Base-by-base conservation (phyloP, 2,329 filamentous ascomycete species). In the Alternaria metachromatica region DNA sequence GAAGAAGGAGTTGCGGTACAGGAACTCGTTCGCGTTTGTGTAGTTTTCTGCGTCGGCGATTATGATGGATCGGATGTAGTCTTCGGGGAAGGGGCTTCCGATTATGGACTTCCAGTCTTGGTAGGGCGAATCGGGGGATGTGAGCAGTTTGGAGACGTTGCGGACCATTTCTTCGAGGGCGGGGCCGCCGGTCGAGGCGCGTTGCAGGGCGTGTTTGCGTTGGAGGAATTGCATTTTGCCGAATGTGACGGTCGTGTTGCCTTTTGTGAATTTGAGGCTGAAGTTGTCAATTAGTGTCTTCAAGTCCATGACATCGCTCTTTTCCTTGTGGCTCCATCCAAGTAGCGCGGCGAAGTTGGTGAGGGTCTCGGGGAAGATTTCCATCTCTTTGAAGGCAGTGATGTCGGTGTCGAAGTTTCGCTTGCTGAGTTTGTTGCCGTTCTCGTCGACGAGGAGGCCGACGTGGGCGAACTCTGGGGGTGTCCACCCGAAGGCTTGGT, bases 261-360 rank as follows among this genome's bases (percentile, higher is more conserved):
- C 95, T 72, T 91, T 92, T 4, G 94, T 98, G 81, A 97, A 96
- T 75, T 93, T 94, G 68, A 97, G 85, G 49, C 90, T 89, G 76
- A 97, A 95, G 87, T 89, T 88, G 18, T 89, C 78, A 48, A 93
- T 85, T 57, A 99, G 86, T 10, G 93, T 87, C 1, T 89, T 77
- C 61, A 97, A 81, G 23, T 85, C 86, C 82, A 95, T 88, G 20
- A 94, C 82, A 73, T 96, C 92, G n/a, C 85, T 87, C 54, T 87
- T 87, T 63, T 85, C 79, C 25, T 83, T 83, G 73, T 94, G 90
- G 26, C 89, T 92, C 93, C 94, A 97, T 23, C 94, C 94, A 2
- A 97, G 84, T 15, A 98, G 84, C 1, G 92, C 90, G 8, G 94
- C 88, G 83, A 96, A 98, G 76, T 97, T 97, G 30, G 85, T 82